Conservation (phyloP, 768 basidiomycete genomes). For the Kockovaella imperatae region DNA sequence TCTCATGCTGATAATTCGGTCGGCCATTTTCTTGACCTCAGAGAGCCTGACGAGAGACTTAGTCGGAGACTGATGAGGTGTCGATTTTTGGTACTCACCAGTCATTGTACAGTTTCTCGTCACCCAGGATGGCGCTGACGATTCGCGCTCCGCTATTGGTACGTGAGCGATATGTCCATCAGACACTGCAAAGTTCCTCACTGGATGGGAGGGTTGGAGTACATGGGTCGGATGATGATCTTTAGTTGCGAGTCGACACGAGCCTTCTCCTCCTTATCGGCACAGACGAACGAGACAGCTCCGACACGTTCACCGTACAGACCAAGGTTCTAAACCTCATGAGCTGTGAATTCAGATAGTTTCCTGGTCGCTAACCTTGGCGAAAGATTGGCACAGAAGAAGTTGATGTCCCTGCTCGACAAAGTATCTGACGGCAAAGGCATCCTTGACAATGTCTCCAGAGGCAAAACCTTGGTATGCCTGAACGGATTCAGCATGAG, state of each 20-base stretch:
- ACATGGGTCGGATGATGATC: conserved; percentile 91
- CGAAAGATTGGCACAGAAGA: conserved; percentile 88
- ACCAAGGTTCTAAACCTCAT: conserved; percentile 67
- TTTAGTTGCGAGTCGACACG: conserved; percentile 90
- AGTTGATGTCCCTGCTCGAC: conserved; percentile 81
- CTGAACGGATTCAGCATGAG: conserved; percentile 43
- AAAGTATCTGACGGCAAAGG: conserved; percentile 91
- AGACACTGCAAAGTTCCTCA: conserved; percentile 7
- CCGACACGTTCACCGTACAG: conserved; percentile 97
- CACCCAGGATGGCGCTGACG: conserved; percentile 40
- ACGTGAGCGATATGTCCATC: not conserved
- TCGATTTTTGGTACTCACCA: conserved; percentile 24
- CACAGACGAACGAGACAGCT: conserved; percentile 73
- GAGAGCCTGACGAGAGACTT: conserved; percentile 16
- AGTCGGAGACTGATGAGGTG: not conserved
- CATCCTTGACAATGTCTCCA: conserved; percentile 79
- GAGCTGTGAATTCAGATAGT: not conserved
- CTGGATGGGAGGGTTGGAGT: conserved; percentile 85
- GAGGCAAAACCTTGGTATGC: conserved; percentile 99
- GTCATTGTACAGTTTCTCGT: conserved; percentile 31
- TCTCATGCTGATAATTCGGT: conserved; percentile 87
- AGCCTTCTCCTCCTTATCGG: conserved; percentile 59
- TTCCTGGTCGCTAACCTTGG: conserved; percentile 53
- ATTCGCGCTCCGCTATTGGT: conserved; percentile 46
- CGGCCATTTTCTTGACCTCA: conserved; percentile 88